Evolutionary conservation across 768 basidiomycete species (phyloP).

Genomic region (Mycena indigotica): DNA sequence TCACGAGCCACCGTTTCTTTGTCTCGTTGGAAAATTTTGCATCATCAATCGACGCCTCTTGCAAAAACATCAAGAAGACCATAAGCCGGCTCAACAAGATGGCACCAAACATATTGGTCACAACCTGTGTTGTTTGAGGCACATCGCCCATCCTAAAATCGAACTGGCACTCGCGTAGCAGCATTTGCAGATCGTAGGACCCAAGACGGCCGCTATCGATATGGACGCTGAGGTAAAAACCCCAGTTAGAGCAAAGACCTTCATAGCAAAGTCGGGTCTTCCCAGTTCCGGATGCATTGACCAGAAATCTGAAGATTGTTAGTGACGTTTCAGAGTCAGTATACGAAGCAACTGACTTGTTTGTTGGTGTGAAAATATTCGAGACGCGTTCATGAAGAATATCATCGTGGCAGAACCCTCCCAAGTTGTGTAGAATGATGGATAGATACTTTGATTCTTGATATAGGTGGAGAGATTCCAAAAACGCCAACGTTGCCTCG

Average conservation of each 20-base stretch:
- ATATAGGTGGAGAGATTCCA: too few species aligned
- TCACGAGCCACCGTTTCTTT: background rate
- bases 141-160: too few species aligned
- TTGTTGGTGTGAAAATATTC: background rate
- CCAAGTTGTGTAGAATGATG: background rate
- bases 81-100: background rate
- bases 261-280: too few species aligned
- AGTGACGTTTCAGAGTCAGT: background rate
- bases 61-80: background rate
- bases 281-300: background rate
- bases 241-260: background rate
- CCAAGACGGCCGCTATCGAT: conserved; percentile 1
- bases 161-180: too few species aligned
- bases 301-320: background rate
- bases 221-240: conserved; percentile 2
- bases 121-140: too few species aligned
- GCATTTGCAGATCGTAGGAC: background rate
- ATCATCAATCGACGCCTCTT: too few species aligned
- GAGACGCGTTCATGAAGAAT: background rate
- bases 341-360: background rate
- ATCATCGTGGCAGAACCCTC: background rate
- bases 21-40: background rate
- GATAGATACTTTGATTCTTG: too few species aligned
- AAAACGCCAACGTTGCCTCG: too few species aligned
- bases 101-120: background rate